Evolutionary conservation across 495 filamentous ascomycete genomes (phyloP), one percentile per base, ranked within the genome.

Genomic region (Talaromyces thailandensis): DNA sequence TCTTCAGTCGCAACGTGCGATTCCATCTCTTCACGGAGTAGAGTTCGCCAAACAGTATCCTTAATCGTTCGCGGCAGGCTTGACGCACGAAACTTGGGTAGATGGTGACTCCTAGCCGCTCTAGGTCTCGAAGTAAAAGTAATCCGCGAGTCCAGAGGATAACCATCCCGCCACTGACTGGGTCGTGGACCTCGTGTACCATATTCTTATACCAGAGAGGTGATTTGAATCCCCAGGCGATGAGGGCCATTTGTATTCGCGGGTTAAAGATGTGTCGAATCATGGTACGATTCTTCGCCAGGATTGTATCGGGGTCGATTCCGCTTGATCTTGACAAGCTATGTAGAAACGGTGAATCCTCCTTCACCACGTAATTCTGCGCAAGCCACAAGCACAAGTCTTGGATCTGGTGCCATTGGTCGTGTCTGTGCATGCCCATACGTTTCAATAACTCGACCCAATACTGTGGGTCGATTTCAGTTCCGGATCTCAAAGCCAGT

Each of bases 181-280:
- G 55, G 11, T 63, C 45, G 16, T 23, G 23, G 7, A 31, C 59
- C 6, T 58, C 53, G n/a, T 35, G 45, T 21, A 35, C 40, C 1
- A 60, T 45, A 2, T 32, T 25, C 7, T 62, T 66, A 32, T 67
- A 53, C 8, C 60, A 35, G 21, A 62, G 59, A 29, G 65, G 59
- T 45, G 75, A 70, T 57, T 70, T 77, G 68, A 87, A 87, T 3
- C 84, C 83, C 84, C 84, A 86, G n/a, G 75, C 68, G 29, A 87
- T 76, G 43, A 86, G 75, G 12, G 81, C 81, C 31, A 73, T 73
- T 66, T 82, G 81, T 65, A 83, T 75, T 6, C 70, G 63, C 0
- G 62, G 67, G 18, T 57, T 70, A 65, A 86, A 85, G 32, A 86
- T 75, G 3, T 68, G 67, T 24, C 65, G 66, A 0, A 83, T 72